Conservation (phyloP, 2,329 filamentous ascomycete genomes). For the Pyrenophora tritici-repentis region DNA sequence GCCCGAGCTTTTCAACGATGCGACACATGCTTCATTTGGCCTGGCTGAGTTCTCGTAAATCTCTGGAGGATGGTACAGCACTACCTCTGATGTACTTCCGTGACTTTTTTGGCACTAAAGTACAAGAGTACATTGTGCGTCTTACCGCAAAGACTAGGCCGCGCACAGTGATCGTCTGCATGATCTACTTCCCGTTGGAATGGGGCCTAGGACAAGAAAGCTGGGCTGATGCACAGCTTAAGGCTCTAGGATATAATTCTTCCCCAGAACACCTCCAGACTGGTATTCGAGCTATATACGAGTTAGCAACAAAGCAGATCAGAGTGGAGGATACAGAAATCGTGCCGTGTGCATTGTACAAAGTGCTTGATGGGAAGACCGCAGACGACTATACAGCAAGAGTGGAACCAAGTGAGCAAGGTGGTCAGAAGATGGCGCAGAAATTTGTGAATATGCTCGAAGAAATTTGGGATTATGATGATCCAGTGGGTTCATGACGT, state of each 20-base stretch:
- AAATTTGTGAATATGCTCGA: slow-evolving; percentile 30
- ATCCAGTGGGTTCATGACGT: too few species aligned
- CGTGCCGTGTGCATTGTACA: slow-evolving; percentile 40
- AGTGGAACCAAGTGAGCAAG: slow-evolving; percentile 43
- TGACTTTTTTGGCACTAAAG: slow-evolving; percentile 35
- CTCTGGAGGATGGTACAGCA: slow-evolving; percentile 32
- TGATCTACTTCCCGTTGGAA: slow-evolving; percentile 48
- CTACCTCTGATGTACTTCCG: slow-evolving; percentile 40
- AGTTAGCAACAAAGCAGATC: slow-evolving; percentile 35
- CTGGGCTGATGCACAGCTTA: slow-evolving; percentile 43
- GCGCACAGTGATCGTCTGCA: slow-evolving; percentile 42
- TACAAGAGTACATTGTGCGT: slow-evolving; percentile 34
- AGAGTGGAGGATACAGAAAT: slow-evolving; percentile 36
- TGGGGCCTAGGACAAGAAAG: slow-evolving; percentile 30
- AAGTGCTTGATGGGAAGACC: slow-evolving; percentile 40
- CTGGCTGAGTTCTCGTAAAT: slow-evolving; percentile 32
- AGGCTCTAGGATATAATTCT: slow-evolving; percentile 37
- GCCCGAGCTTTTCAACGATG: slow-evolving; percentile 34
- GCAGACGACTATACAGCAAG: slow-evolving; percentile 40
- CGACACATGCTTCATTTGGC: slow-evolving; percentile 41
- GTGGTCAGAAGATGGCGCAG: slow-evolving; percentile 43
- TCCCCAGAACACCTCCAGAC: slow-evolving; percentile 39
- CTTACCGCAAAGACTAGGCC: slow-evolving; percentile 39
- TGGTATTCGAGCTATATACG: slow-evolving; percentile 42
- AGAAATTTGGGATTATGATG: background rate